Conservation (phyloP, 2,329 filamentous ascomycete genomes). For the Immersiporthe knoxdaviesiana region DNA sequence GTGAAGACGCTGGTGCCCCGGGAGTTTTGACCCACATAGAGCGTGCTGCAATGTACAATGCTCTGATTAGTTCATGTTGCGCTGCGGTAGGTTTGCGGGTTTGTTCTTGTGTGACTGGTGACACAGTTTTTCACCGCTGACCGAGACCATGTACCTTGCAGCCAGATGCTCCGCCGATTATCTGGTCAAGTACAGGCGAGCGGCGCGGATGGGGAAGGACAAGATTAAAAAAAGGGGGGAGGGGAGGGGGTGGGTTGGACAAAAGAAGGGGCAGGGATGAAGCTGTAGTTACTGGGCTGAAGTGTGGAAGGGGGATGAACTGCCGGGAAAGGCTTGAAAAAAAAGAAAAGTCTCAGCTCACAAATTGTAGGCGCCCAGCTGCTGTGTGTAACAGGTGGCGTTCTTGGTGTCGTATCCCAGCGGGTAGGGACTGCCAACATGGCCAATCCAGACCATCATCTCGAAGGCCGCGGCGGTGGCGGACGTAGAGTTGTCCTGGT, state of each 20-base stretch:
- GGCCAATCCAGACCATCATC: slow-evolving; percentile 42
- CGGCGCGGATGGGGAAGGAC: neutral
- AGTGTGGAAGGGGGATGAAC: slow-evolving; percentile 12
- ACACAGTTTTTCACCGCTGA: neutral
- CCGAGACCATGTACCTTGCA: slow-evolving; percentile 17
- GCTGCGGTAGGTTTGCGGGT: neutral
- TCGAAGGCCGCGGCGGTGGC: slow-evolving; percentile 38
- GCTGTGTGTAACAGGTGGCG: slow-evolving; percentile 34
- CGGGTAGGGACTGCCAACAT: slow-evolving; percentile 36
- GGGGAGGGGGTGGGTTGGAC: too few species aligned
- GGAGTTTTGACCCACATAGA: slow-evolving; percentile 38
- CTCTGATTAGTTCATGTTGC: slow-evolving; percentile 1
- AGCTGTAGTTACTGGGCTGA: slow-evolving; percentile 16
- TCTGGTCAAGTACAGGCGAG: slow-evolving; percentile 3
- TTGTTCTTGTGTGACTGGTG: neutral
- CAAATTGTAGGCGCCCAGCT: slow-evolving; percentile 36
- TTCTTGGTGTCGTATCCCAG: slow-evolving; percentile 33
- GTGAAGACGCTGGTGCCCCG: slow-evolving; percentile 39
- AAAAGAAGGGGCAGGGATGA: neutral
- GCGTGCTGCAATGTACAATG: slow-evolving; percentile 32
- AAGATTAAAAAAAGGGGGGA: neutral
- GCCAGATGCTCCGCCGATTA: slow-evolving; percentile 21
- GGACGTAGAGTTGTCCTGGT: slow-evolving; percentile 33
- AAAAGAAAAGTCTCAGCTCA: slow-evolving; percentile 30
- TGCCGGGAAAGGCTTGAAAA: neutral